phyloP scores from a whole-genome alignment of 805 yeast species.

The Ogataea pignaliae region DNA sequence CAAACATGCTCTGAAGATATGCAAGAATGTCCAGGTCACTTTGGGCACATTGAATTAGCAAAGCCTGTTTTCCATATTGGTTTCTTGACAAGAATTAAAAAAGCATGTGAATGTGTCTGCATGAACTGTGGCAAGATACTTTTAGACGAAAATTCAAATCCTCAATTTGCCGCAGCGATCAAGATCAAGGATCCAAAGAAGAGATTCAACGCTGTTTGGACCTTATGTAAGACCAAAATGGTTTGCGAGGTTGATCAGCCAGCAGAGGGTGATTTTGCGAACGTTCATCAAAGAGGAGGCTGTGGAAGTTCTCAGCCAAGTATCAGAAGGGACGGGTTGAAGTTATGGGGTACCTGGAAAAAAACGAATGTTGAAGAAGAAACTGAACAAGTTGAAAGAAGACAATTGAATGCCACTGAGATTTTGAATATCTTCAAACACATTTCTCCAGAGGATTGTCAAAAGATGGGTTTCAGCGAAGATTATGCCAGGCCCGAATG shows the following conservation, averaged over 20 bases:
- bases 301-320: conserved; percentile 98
- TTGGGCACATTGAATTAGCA: conserved; percentile 97
- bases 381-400: conserved; percentile 85
- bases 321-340: conserved; percentile 91
- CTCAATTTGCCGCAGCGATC: conserved; percentile 81
- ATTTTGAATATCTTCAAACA: conserved; percentile 89
- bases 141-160: conserved; percentile 72
- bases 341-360: conserved; percentile 98
- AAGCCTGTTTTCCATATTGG: conserved; percentile 99
- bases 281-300: conserved; percentile 69
- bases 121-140: conserved; percentile 97
- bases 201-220: conserved; percentile 96
- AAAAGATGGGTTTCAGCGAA: conserved; percentile 81
- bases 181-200: conserved; percentile 91
- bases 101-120: conserved; percentile 93
- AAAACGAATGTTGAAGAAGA: conserved; percentile 74
- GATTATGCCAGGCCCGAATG: conserved; percentile 99
- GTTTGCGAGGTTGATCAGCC: conserved; percentile 91
- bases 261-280: conserved; percentile 45
- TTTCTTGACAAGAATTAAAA: conserved; percentile 87
- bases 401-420: conserved; percentile 83
- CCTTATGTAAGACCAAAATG: conserved; percentile 84
- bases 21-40: conserved; percentile 99
- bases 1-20: conserved; percentile 99
- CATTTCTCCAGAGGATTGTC: conserved; percentile 79